Evolutionary conservation across 2,329 filamentous ascomycete species (phyloP).

Genomic region (Cladophialophora exuberans): DNA sequence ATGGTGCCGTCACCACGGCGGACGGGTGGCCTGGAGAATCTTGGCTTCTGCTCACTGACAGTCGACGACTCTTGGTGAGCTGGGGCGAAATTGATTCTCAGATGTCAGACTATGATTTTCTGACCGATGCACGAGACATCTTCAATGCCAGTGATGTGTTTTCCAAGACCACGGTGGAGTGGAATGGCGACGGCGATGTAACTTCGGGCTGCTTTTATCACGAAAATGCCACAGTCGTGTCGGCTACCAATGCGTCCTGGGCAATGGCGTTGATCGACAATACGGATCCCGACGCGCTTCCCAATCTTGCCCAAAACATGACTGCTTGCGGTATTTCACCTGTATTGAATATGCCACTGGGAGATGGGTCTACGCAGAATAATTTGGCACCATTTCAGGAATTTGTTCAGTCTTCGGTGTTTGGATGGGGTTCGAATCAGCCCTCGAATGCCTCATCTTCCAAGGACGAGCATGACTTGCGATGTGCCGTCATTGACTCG

Average conservation of each 20-base stretch:
- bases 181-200: slow-evolving; percentile 46
- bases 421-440: slow-evolving; percentile 64
- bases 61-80: slow-evolving; percentile 58
- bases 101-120: slow-evolving; percentile 59
- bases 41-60: slow-evolving; percentile 58
- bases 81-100: slow-evolving; percentile 63
- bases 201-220: slow-evolving; percentile 59
- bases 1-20: slow-evolving; percentile 46
- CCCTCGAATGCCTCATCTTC: slow-evolving; percentile 52
- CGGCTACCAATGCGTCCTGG: slow-evolving; percentile 58
- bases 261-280: slow-evolving; percentile 40
- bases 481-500: slow-evolving; percentile 61
- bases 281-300: slow-evolving; percentile 34
- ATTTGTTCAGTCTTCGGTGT: slow-evolving; percentile 56
- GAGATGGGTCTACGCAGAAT: slow-evolving; percentile 38
- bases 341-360: slow-evolving; percentile 60
- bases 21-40: slow-evolving; percentile 68
- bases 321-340: slow-evolving; percentile 65
- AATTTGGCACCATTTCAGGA: slow-evolving; percentile 50
- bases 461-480: slow-evolving; percentile 40
- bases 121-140: slow-evolving; percentile 53
- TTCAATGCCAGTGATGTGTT: slow-evolving; percentile 54
- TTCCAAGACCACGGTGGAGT: slow-evolving; percentile 4
- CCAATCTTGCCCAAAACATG: slow-evolving; percentile 43
- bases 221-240: slow-evolving; percentile 44